Evolutionary conservation across 1,284 basidiomycete genomes (phyloP), one percentile per base, ranked within the genome.

Genomic region (Puccinia polysora): DNA sequence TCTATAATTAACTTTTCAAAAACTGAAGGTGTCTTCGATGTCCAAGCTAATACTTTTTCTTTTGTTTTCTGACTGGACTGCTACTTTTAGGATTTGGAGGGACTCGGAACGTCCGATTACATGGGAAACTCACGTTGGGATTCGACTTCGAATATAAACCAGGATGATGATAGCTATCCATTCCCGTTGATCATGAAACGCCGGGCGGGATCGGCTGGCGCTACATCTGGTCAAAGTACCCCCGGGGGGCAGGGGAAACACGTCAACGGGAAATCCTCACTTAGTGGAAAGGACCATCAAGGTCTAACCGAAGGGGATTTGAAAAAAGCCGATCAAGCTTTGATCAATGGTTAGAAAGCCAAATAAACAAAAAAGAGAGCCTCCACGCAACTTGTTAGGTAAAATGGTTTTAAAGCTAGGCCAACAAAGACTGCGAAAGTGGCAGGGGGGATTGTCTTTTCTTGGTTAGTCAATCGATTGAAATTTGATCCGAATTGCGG

Each of bases 151-250:
- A 58, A 28, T 10, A 34, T 53, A 15, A 79, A 83, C 49, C 73
- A 75, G 14, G 89, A 90, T 28, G 91, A 95, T 73, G 91, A 94
- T 70, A 86, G 86, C 50, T 96, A 96, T 82, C 91, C 90, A 4
- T 94, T 93, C 75, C 77, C 62, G 12, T 56, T 75, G 52, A 69
- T 74, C 23, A 36, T 71, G 60, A 73, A 73, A 25, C 47, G 55
- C n/a, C 38, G 62, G 20, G 45, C 71, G 30, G 71, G 71, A 15
- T 65, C 63, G 49, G 38, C 38, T 14, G 55, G 65, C 14, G 34
- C 45, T 8, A 34, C 68, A 50, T 62, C 58, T n/a, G 68, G 68
- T n/a, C 68, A 70, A 45, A 70, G 45, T 25, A 70, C 68, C 28
- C 68, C 68, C 30, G 68, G 68, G 14, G 45, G 25, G n/a, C 60